A percentile compares a stretch with the other conserved stretches of the same genome.
phyloP scores from a whole-genome alignment of 441 rosid species.

The Populus hybrid region DNA sequence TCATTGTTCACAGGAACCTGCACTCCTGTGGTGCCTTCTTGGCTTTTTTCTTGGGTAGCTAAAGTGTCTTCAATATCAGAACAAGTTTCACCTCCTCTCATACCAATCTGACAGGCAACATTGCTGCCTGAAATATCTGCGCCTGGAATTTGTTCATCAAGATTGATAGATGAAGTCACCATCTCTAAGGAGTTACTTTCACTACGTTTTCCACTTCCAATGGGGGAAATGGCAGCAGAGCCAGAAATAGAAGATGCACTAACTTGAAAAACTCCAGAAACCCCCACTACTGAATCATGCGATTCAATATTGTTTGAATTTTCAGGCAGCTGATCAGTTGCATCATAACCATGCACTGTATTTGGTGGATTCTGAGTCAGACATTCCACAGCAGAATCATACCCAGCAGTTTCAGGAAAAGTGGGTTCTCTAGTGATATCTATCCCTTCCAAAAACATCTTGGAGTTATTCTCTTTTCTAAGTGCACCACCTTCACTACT shows the following conservation, averaged over 20 bases:
- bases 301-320: constrained; percentile 23
- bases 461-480: constrained; percentile 7
- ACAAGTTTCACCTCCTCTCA: constrained; percentile 21
- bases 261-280: constrained; percentile 13
- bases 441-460: constrained; percentile 21
- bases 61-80: constrained; percentile 9
- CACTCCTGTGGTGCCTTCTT: constrained; percentile 15
- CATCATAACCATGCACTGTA: constrained; percentile 18
- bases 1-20: constrained; percentile 18
- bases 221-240: constrained; percentile 11
- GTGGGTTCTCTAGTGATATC: constrained; percentile 18
- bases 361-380: constrained; percentile 5
- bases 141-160: constrained; percentile 11
- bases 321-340: constrained; percentile 20
- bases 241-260: constrained; percentile 8
- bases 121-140: constrained; percentile 14
- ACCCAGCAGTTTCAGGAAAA: constrained; percentile 13
- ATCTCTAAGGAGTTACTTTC: constrained; percentile 11
- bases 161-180: constrained; percentile 19
- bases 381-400: constrained; percentile 18
- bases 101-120: background rate
- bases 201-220: too few relatives aligned
- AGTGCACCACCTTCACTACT: constrained; percentile 20
- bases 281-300: constrained; percentile 12
- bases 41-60: constrained; percentile 3